A percentile compares a stretch with the other conserved stretches of the same genome.
phyloP scores from a whole-genome alignment of 1,139 yeast genomes.

The Meyerozyma guilliermondii region DNA sequence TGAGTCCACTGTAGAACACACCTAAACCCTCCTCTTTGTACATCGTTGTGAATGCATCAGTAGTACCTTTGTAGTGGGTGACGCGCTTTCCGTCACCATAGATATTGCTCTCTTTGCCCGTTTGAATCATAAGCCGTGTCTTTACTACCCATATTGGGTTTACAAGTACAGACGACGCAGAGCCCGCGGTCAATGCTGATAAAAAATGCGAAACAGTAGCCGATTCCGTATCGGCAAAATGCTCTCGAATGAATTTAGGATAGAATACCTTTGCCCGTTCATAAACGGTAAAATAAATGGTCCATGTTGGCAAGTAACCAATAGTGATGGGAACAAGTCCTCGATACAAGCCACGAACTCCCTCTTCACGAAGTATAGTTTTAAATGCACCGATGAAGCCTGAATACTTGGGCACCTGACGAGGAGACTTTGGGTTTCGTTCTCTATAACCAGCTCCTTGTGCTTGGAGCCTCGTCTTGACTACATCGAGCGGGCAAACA shows the following conservation, averaged over 20 bases:
- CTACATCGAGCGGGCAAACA: slow-evolving; percentile 45
- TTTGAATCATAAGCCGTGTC: slow-evolving; percentile 88
- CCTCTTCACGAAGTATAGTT: slow-evolving; percentile 70
- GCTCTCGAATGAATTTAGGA: slow-evolving; percentile 20
- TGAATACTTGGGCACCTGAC: slow-evolving; percentile 9
- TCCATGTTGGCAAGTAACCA: slow-evolving; percentile 98
- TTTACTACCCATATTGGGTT: slow-evolving; percentile 98
- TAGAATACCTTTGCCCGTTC: slow-evolving; percentile 64
- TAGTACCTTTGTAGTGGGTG: slow-evolving; percentile 64
- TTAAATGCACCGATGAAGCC: slow-evolving; percentile 42
- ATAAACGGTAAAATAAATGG: slow-evolving; percentile 86
- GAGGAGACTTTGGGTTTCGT: neutral
- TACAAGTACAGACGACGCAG: slow-evolving; percentile 77
- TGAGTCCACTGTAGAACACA: slow-evolving; percentile 86
- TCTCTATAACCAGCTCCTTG: slow-evolving; percentile 23
- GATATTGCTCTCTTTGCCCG: slow-evolving; percentile 42
- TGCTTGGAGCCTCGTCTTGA: slow-evolving; percentile 44
- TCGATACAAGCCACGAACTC: slow-evolving; percentile 75
- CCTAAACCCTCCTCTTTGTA: slow-evolving; percentile 69
- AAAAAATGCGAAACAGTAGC: slow-evolving; percentile 62
- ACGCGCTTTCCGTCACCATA: slow-evolving; percentile 18
- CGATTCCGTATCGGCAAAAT: slow-evolving; percentile 26
- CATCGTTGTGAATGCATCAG: slow-evolving; percentile 81
- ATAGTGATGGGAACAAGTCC: slow-evolving; percentile 88
- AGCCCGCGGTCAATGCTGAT: slow-evolving; percentile 88